These are phyloP conservation scores for Fusarium pseudocircinatum DNA, from an alignment of 2,329 filamentous ascomycete genomes.

Conservation along the genomic window DNA sequence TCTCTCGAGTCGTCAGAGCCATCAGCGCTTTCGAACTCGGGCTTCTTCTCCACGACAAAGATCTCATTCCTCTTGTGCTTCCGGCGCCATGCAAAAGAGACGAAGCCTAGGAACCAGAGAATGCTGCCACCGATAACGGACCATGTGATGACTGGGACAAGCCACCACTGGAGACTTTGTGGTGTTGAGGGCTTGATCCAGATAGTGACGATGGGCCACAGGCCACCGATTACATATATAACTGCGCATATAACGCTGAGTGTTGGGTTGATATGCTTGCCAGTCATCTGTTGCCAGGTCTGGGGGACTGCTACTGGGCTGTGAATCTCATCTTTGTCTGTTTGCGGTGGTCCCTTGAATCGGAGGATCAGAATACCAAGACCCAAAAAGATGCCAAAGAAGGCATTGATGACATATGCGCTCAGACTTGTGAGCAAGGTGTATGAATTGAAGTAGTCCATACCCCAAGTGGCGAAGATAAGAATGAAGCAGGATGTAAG, in stretches of 20 bases:
- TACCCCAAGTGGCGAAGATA: conserved; percentile 47
- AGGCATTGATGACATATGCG: conserved; percentile 49
- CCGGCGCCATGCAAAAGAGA: conserved; percentile 43
- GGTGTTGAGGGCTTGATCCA: conserved; percentile 44
- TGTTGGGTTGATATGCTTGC: conserved; percentile 43
- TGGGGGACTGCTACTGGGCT: conserved; percentile 19
- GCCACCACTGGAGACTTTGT: conserved; percentile 42
- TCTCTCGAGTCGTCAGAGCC: conserved; percentile 19
- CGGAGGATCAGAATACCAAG: conserved; percentile 50
- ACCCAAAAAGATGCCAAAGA: conserved; percentile 48
- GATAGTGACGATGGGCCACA: conserved; percentile 47
- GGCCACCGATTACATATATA: conserved; percentile 46
- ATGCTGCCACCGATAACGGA: conserved; percentile 41
- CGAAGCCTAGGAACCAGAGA: conserved; percentile 50
- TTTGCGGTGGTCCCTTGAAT: conserved; percentile 47
- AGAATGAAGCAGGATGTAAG: conserved; percentile 48
- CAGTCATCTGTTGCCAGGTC: conserved; percentile 48
- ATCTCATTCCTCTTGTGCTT: conserved; percentile 45
- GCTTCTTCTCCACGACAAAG: conserved; percentile 49
- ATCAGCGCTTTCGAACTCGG: conserved; percentile 47
- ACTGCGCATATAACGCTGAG: conserved; percentile 46
- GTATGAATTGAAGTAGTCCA: conserved; percentile 43
- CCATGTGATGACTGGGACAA: conserved; percentile 47
- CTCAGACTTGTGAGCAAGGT: conserved; percentile 45
- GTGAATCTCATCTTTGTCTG: conserved; percentile 15